phyloP scores from a whole-genome alignment of 805 yeast species.

The Monosporozyma yasuniensis region DNA sequence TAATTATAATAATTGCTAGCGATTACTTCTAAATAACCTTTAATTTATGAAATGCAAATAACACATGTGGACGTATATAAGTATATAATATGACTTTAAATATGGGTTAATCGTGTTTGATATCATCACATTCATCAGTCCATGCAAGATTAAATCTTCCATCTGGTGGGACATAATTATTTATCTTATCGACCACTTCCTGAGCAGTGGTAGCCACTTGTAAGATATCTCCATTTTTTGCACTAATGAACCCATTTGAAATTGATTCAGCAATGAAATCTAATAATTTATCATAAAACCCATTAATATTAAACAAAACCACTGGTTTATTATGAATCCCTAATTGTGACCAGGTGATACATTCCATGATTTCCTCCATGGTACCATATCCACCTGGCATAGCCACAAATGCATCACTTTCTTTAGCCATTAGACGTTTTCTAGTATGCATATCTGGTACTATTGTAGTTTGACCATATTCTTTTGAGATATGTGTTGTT shows the following conservation, averaged over 20 bases:
- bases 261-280: constrained; percentile 53
- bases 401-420: constrained; percentile 80
- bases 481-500: constrained; percentile 44
- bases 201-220: constrained; percentile 59
- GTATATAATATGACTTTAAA: too few species aligned
- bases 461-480: constrained; percentile 69
- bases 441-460: constrained; percentile 88
- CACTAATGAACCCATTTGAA: constrained; percentile 56
- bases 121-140: constrained; percentile 32
- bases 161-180: constrained; percentile 54
- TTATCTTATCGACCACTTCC: constrained; percentile 56
- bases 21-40: too few species aligned
- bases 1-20: background rate
- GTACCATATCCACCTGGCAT: constrained; percentile 92
- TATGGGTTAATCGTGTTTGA: background rate
- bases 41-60: too few species aligned
- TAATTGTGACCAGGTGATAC: constrained; percentile 83
- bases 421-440: constrained; percentile 77
- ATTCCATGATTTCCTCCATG: constrained; percentile 81
- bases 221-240: constrained; percentile 57
- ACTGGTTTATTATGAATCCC: constrained; percentile 81
- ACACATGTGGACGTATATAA: too few species aligned
- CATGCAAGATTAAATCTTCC: constrained; percentile 70
- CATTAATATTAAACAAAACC: constrained; percentile 66
- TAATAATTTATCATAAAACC: constrained; percentile 67